These are phyloP conservation scores for Tuctoria greenei DNA, from an alignment of 176 grass and related monocot species.

Conservation along the genomic window DNA sequence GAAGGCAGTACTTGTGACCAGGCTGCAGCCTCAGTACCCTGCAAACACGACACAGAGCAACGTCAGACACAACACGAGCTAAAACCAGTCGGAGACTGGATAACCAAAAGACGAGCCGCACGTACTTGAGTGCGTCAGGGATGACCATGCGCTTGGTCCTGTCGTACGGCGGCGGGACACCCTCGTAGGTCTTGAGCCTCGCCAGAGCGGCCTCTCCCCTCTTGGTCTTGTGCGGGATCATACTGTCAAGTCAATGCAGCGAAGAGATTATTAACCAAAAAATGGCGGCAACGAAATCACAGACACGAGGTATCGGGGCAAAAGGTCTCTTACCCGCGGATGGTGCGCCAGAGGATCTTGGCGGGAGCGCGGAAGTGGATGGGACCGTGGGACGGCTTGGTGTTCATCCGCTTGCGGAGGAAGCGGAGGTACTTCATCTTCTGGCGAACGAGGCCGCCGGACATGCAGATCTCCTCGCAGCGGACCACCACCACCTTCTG, in stretches of 20 bases:
- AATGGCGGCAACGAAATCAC: background rate
- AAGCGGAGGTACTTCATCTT: conserved; percentile 98
- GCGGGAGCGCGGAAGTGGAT: conserved; percentile 85
- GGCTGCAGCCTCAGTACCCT: conserved; percentile 95
- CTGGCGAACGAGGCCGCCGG: conserved; percentile 80
- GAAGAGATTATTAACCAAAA: background rate
- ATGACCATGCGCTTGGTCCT: conserved; percentile 84
- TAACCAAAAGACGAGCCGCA: background rate
- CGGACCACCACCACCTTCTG: conserved; percentile 83
- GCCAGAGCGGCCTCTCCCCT: conserved; percentile 83
- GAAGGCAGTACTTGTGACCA: conserved; percentile 85
- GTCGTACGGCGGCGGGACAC: conserved; percentile 91
- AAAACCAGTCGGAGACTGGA: background rate
- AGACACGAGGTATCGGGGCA: background rate
- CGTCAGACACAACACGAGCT: background rate
- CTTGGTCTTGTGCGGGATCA: conserved; percentile 98
- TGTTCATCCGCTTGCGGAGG: conserved; percentile 96
- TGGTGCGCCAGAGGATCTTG: conserved; percentile 91
- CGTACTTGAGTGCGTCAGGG: conserved; percentile 93
- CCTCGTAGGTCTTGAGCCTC: conserved; percentile 84
- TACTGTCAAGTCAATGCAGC: conserved; percentile 27
- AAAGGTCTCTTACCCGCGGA: conserved; percentile 50
- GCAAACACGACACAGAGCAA: background rate
- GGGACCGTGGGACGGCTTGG: conserved; percentile 88
- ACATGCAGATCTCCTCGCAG: conserved; percentile 95